Percentiles rank a stretch among this genome's conserved stretches.
Evolutionary conservation across 2,329 filamentous ascomycete genomes (phyloP).

Genomic region (Fusarium sp.): DNA sequence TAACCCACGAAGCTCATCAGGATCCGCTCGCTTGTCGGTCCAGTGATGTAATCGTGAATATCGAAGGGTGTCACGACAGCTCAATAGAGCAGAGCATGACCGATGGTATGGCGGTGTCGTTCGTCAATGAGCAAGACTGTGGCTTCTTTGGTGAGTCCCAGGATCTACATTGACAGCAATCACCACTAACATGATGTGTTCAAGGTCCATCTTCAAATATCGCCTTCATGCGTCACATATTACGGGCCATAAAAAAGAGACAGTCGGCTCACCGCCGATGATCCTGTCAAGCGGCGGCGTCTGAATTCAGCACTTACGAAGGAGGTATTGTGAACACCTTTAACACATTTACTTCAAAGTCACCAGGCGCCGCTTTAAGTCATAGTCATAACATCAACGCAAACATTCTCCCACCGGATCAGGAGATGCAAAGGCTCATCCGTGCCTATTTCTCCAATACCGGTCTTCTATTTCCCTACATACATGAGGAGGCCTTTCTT

Average conservation of each 20-base stretch:
- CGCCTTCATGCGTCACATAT: constrained; percentile 28
- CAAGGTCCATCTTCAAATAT: constrained; percentile 27
- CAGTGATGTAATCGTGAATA: constrained; percentile 6
- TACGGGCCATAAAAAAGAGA: constrained; percentile 11
- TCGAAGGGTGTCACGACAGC: constrained; percentile 13
- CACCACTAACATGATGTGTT: not conserved
- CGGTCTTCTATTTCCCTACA: not conserved
- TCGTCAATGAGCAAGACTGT: constrained; percentile 22
- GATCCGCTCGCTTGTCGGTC: not conserved
- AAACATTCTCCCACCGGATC: not conserved
- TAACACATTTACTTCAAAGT: not conserved
- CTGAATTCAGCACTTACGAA: not conserved
- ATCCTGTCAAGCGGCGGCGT: not conserved
- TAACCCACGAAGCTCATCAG: not conserved
- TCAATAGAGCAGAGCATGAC: constrained; percentile 15
- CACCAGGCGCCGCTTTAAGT: not conserved
- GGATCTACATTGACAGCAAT: not conserved
- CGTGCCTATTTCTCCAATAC: not conserved
- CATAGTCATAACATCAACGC: not conserved
- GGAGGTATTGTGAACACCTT: not conserved
- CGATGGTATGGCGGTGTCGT: constrained; percentile 27
- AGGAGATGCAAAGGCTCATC: not conserved
- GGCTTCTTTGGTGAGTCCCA: constrained; percentile 21
- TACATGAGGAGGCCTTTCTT: not conserved
- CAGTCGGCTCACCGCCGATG: not conserved